Evolutionary conservation across 2,329 filamentous ascomycete species (phyloP), one percentile per base, ranked within the genome.

Genomic region (Scedosporium boydii): DNA sequence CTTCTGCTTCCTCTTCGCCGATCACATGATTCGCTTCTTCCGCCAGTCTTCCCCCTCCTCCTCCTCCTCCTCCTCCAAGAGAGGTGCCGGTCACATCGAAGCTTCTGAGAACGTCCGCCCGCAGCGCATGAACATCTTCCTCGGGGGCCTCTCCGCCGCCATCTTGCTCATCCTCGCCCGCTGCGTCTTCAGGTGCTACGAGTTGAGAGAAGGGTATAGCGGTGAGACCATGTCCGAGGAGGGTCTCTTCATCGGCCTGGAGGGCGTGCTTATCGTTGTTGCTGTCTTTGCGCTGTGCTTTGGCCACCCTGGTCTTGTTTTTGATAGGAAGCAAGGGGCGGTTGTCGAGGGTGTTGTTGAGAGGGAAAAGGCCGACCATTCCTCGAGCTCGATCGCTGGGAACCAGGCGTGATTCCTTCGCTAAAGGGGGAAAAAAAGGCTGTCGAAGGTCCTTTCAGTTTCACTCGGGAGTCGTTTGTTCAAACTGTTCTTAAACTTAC

Each of bases 131-230:
- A 68, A 66, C 12, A 51, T 69, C 63, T 89, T 88, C 70, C 74
- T 86, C 57, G 63, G 69, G n/a, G 82, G 80, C 53, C 74, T 88
- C 27, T 69, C 74, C 0, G 67, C 81, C 7, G 78, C 86, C 9
- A 84, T 85, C 38, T 57, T 87, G 6, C 77, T 82, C 56, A 84
- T 90, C 68, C 79, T 89, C 57, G 78, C 82, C 26, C 78, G 87
- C 55, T 87, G 83, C 67, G 78, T 82, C 60, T 89, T 84, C 71
- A 82, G 87, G 64, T 83, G 88, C 42, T 82, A 82, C 4, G 87
- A 90, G 77, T 74, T 90, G 61, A 81, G 79, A 64, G 79, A 86
- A 41, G 87, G 87, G 3, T 90, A 86, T 75, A 67, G 10, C 0
- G 85, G 84, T 1, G 69, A 74, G 1, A 71, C 88, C 65, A 83